These are phyloP conservation scores for Earliella scabrosa DNA, from an alignment of 1,284 basidiomycete species.

Conservation along the genomic window DNA sequence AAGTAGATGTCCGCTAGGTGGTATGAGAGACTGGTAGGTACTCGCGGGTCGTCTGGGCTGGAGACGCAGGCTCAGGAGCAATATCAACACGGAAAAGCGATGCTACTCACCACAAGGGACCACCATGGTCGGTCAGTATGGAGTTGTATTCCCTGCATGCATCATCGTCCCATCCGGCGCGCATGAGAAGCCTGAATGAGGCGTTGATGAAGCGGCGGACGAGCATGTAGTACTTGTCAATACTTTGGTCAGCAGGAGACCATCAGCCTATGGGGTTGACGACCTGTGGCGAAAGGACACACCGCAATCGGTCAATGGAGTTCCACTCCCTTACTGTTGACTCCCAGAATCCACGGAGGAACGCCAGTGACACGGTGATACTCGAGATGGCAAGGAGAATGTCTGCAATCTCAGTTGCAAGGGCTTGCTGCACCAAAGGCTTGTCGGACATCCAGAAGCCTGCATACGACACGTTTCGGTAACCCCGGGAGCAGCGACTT, in stretches of 20 bases:
- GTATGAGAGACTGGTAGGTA: conserved; percentile 82
- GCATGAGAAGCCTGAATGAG: conserved; percentile 80
- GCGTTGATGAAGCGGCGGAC: conserved; percentile 88
- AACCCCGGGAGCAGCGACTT: not conserved
- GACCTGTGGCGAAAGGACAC: conserved; percentile 20
- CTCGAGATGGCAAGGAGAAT: conserved; percentile 74
- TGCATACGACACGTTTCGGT: conserved; percentile 34
- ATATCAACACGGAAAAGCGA: too few relatives aligned
- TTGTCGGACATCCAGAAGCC: conserved; percentile 99
- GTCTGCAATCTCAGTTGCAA: conserved; percentile 86
- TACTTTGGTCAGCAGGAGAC: conserved; percentile 48
- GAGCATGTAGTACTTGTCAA: conserved; percentile 98
- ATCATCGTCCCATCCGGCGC: conserved; percentile 67
- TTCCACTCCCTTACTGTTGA: conserved; percentile 90
- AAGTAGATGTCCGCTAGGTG: conserved; percentile 92
- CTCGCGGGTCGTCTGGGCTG: conserved; percentile 74
- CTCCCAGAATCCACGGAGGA: conserved; percentile 91
- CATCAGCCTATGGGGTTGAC: not conserved
- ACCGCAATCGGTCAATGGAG: conserved; percentile 91
- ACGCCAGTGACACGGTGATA: conserved; percentile 66
- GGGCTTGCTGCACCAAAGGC: conserved; percentile 91
- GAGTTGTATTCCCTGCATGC: conserved; percentile 65
- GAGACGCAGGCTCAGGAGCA: not conserved
- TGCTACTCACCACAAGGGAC: conserved; percentile 79
- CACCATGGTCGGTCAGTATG: conserved; percentile 66